These are phyloP conservation scores for Cystofilobasidium ferigula DNA, from an alignment of 768 basidiomycete species.

Conservation along the genomic window DNA sequence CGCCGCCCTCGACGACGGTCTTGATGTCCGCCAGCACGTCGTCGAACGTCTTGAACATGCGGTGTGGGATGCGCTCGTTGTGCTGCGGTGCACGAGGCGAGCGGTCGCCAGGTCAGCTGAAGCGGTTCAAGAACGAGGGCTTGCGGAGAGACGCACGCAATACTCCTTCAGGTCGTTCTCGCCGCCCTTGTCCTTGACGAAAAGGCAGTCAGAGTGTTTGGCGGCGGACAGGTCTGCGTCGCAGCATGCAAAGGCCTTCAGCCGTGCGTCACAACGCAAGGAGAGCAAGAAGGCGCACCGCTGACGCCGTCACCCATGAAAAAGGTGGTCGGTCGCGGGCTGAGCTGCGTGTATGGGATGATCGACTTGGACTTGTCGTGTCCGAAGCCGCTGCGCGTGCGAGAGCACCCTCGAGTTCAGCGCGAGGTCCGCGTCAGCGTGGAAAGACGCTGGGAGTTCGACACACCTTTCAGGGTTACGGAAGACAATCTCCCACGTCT, in stretches of 20 bases:
- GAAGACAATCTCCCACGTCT: conserved; percentile 56
- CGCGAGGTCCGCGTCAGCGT: too few relatives aligned
- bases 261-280: not conserved
- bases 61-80: conserved; percentile 64
- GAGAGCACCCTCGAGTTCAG: not conserved
- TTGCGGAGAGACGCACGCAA: conserved; percentile 44
- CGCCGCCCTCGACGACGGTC: conserved; percentile 60
- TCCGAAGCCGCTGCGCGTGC: conserved; percentile 56
- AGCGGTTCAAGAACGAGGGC: not conserved
- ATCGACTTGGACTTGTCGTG: conserved; percentile 97
- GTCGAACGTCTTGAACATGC: conserved; percentile 50
- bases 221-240: conserved; percentile 78
- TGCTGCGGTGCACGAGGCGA: not conserved
- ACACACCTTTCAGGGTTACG: conserved; percentile 73
- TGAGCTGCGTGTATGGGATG: conserved; percentile 67
- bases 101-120: not conserved
- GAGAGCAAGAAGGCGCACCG: conserved; percentile 45
- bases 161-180: conserved; percentile 80
- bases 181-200: conserved; percentile 72
- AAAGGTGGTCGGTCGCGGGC: conserved; percentile 66
- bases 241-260: not conserved
- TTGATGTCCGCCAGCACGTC: conserved; percentile 43
- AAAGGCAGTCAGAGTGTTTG: conserved; percentile 80
- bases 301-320: conserved; percentile 98
- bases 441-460: not conserved